A percentile compares a stretch with the other conserved stretches of the same genome.
Conservation (phyloP, 345 rosid species). For the Toxicodendron radicans region DNA sequence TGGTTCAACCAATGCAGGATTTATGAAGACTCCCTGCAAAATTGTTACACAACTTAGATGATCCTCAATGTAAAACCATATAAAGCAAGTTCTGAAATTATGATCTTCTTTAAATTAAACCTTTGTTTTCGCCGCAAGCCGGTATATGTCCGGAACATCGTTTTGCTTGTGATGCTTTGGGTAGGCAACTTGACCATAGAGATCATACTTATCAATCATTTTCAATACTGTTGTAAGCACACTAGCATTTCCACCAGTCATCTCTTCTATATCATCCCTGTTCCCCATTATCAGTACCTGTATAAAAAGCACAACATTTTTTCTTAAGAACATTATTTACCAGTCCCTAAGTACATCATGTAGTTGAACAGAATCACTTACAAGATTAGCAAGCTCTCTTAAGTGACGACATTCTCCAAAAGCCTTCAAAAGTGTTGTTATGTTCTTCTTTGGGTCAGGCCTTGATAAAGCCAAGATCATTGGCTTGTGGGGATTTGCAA, state of each 20-base stretch:
- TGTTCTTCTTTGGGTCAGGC: conserved; percentile 95
- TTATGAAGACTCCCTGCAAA: conserved; percentile 89
- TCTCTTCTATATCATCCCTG: conserved; percentile 84
- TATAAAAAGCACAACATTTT: conserved; percentile 13
- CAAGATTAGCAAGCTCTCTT: conserved; percentile 96
- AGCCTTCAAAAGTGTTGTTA: conserved; percentile 89
- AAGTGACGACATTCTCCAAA: conserved; percentile 92
- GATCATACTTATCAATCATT: conserved; percentile 88
- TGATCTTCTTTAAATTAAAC: conserved; percentile 32
- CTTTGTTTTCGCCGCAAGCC: conserved; percentile 93
- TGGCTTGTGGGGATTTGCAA: conserved; percentile 55
- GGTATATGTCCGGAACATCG: conserved; percentile 94
- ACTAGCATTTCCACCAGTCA: conserved; percentile 76
- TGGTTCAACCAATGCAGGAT: conserved; percentile 96
- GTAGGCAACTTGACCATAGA: conserved; percentile 87
- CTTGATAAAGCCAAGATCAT: conserved; percentile 96
- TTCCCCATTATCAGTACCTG: conserved; percentile 96
- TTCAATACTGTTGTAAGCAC: conserved; percentile 83
- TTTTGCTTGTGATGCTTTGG: conserved; percentile 97
- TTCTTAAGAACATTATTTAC: background rate
- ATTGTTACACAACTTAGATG: conserved; percentile 13
- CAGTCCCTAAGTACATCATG: background rate
- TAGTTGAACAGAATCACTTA: conserved; percentile 26
- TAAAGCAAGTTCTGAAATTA: conserved; percentile 1
- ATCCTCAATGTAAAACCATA: conserved; percentile 13